Evolutionary conservation across 768 basidiomycete species (phyloP).

Genomic region (Auricularia auricula-judae): DNA sequence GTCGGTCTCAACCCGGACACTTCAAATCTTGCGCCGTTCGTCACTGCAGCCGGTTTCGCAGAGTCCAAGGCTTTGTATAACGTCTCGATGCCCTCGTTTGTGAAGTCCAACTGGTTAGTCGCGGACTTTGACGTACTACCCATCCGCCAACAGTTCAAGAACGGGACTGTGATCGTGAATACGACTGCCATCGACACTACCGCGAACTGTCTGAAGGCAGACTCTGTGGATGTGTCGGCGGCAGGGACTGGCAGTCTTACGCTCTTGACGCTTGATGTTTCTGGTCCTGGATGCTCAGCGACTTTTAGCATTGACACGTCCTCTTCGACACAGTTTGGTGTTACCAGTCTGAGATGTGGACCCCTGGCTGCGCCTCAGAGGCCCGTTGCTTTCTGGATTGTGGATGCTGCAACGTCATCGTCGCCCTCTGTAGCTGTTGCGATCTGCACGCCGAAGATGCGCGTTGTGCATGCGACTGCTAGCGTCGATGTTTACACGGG

Average conservation of each 20-base stretch:
- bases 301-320: background rate
- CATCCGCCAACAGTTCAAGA: constrained; percentile 18
- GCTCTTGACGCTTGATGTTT: background rate
- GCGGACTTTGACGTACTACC: constrained; percentile 32
- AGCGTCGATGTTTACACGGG: constrained; percentile 32
- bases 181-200: constrained; percentile 37
- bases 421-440: constrained; percentile 30
- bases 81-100: constrained; percentile 35
- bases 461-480: constrained; percentile 34
- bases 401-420: constrained; percentile 24
- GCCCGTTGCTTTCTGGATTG: constrained; percentile 50
- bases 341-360: constrained; percentile 1
- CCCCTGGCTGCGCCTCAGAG: constrained; percentile 25
- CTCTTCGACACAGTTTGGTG: constrained; percentile 1
- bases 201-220: constrained; percentile 30
- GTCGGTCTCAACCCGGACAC: background rate
- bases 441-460: constrained; percentile 35
- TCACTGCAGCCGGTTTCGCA: constrained; percentile 45
- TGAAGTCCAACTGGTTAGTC: constrained; percentile 34
- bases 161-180: constrained; percentile 39
- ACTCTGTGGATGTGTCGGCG: constrained; percentile 16
- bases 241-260: background rate
- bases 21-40: constrained; percentile 32
- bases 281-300: constrained; percentile 2
- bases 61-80: constrained; percentile 37